Percentiles rank a stretch among this genome's conserved stretches.
Conservation (phyloP, 306 rosid species). For the Cucurbita pepo region DNA sequence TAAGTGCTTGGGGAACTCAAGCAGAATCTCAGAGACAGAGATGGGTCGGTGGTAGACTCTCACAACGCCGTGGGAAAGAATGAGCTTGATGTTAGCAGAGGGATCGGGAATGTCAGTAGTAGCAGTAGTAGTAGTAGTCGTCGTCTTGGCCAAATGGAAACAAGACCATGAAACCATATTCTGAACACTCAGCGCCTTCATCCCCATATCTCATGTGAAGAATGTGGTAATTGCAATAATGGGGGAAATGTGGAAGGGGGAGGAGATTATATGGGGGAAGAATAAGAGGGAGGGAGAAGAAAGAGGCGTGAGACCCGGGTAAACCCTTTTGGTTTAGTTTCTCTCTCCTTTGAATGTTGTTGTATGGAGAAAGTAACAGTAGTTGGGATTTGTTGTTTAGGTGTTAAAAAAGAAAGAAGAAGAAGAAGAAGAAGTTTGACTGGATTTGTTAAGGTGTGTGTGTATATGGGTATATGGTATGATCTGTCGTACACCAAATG, state of each 20-base stretch:
- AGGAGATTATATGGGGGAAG: background rate
- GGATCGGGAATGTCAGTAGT: background rate
- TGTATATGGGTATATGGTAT: too few species aligned
- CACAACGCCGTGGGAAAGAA: constrained; percentile 18
- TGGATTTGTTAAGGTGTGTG: background rate
- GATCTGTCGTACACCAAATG: background rate
- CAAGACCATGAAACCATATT: constrained; percentile 6
- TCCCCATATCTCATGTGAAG: background rate
- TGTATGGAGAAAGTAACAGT: background rate
- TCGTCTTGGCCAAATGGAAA: constrained; percentile 11
- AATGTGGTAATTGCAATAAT: too few species aligned
- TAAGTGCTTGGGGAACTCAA: constrained; percentile 19
- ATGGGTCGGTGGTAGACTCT: constrained; percentile 12
- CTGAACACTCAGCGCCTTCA: background rate
- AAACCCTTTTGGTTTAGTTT: background rate
- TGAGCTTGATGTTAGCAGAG: constrained; percentile 8
- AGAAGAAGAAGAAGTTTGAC: constrained; percentile 1
- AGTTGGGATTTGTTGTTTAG: constrained; percentile 2
- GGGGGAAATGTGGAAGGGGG: background rate
- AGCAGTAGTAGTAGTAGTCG: too few species aligned
- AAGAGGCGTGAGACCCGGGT: constrained; percentile 19
- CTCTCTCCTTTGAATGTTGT: background rate
- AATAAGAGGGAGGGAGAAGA: background rate
- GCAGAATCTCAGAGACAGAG: constrained; percentile 10
- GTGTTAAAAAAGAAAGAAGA: background rate